Evolutionary conservation across 148 eudicot genomes (phyloP), one percentile per base, ranked within the genome.

Genomic region (Pouteria glomerata): DNA sequence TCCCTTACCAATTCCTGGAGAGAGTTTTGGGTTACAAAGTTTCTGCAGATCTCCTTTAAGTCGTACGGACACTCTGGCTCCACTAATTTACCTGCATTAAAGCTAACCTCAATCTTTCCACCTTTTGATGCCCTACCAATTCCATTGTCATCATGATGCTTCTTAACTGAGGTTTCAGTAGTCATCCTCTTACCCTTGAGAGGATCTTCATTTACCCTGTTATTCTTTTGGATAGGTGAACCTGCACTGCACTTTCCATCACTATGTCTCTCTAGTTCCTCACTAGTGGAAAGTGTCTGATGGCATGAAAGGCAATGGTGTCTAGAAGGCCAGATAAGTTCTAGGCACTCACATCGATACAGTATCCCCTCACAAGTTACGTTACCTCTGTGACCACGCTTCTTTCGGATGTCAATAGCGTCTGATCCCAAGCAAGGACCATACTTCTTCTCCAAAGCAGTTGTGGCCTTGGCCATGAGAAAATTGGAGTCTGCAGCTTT

Each of bases 251-350:
- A 79, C 24, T 31, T 76, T 68, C 76, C 82, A 68, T 68, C 68
- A 18, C 42, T 41, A 70, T 85, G 88, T 39, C 35, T 58, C 30
- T 65, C 76, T 24, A 74, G 63, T 39, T 81, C 83, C 74, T 78
- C 81, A 19, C 26, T 14, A 31, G 71, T 72, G 51, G 65, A 37
- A 73, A 69, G 77, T 26, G 76, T 78, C 53, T 56, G 68, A 51
- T 86, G 89, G 76, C 89, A 86, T 13, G 73, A 57, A 3, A 66
- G 23, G 74, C 89, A 86, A 64, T 86, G 89, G 50, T 62, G 76
- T 67, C 73, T 77, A 55, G 78, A 83, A 61, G 78, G 64, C 83
- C 83, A 79, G n/a, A 86, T 56, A 44, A 71, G 77, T 65, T 86
- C 89, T 48, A 86, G 70, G 76, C 89, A 86, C 33, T 79, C 76